Evolutionary conservation across 2,329 filamentous ascomycete species (phyloP), one percentile per base, ranked within the genome.

Genomic region (Colletotrichum destructivum): DNA sequence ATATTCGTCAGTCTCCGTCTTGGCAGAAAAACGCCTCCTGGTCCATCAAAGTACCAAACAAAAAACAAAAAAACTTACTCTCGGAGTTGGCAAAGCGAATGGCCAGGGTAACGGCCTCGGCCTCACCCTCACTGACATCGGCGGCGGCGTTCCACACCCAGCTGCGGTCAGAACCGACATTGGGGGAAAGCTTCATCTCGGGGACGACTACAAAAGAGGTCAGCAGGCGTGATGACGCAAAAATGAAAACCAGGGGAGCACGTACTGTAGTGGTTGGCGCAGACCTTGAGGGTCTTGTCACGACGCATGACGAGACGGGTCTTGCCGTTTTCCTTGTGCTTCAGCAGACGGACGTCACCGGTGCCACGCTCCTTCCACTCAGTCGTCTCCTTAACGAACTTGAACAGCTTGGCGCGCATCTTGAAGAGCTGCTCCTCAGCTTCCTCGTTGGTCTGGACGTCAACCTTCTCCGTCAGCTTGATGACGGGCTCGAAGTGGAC

Each of bases 321-420:
- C 92, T 98, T 98, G 85, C 93, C 91, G 84, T 98, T 98, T 88
- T 98, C 95, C 90, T 95, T 96, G 89, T 99, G 96, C 92, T 98
- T 98, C 82, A 99, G 89, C 84, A 99, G 89, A 81, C 96, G 91
- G 75, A 98, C 95, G 79, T 98, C 96, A 79, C 96, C 96, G 75
- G 96, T 98, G 76, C 96, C 96, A 81, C 96, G 93, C 91, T 99
- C 96, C 90, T 98, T 99, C 96, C 96, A 99, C 88, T 98, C 96
- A 83, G 92, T 92, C 78, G 89, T 90, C 65, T 98, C 94, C 78
- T 93, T 91, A 85, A 98, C 92, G 83, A 98, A 99, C 87, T 95
- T 96, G 92, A 99, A 99, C 76, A 99, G 93, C 91, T 99, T 99
- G 81, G 96, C 96, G 79, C 96, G 94, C 96, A 98, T 98, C 92